A percentile compares a stretch with the other conserved stretches of the same genome.
These are phyloP conservation scores for Lentinula sp. DNA, from an alignment of 768 basidiomycete genomes.

Conservation along the genomic window DNA sequence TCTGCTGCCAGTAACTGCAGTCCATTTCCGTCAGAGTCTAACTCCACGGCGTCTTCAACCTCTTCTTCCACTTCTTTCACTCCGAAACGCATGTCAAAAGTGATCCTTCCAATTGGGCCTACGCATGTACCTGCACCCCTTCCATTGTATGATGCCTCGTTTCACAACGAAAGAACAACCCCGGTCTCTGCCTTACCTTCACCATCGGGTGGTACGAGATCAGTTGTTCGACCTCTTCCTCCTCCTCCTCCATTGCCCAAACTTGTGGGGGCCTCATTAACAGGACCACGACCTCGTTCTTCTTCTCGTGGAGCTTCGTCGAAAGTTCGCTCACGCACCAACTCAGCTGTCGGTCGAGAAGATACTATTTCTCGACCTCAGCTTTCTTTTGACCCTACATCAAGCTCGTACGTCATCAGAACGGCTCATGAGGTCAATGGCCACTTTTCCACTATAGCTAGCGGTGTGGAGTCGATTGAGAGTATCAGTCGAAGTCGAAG, in stretches of 20 bases:
- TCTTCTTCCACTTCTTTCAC: neutral
- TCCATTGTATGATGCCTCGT: neutral
- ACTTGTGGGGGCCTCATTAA: neutral
- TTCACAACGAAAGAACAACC: neutral
- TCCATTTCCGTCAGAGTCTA: neutral
- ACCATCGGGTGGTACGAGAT: neutral
- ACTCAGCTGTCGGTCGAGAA: neutral
- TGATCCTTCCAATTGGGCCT: conserved; percentile 1
- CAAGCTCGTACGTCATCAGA: conserved; percentile 3
- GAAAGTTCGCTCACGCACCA: neutral
- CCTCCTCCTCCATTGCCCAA: neutral
- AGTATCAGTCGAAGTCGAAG: neutral
- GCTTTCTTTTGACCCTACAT: conserved; percentile 2
- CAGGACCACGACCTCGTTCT: neutral
- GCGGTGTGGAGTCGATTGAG: neutral
- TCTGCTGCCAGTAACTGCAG: neutral
- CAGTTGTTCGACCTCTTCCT: neutral
- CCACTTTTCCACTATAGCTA: neutral
- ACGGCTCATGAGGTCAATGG: neutral
- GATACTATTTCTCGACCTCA: neutral
- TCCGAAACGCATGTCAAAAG: neutral
- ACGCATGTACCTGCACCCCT: neutral
- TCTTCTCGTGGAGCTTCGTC: neutral
- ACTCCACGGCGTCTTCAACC: neutral
- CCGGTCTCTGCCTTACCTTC: neutral